Percentiles rank a stretch among this genome's conserved stretches.
phyloP scores from a whole-genome alignment of 2,329 filamentous ascomycete species.

The Fusarium sterilihyphosum region DNA sequence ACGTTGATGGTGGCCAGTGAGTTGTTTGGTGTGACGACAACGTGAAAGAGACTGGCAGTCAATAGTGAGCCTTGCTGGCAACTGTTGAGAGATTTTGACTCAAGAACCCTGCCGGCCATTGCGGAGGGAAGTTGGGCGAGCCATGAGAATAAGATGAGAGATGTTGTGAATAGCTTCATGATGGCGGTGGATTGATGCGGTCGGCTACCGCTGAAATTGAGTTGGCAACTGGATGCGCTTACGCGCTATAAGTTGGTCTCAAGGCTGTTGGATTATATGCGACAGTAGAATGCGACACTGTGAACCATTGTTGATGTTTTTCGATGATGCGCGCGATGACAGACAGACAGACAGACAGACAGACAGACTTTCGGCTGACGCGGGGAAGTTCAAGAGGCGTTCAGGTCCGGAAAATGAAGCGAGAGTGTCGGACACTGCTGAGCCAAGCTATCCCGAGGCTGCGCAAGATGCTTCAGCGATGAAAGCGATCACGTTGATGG shows the following conservation, averaged over 20 bases:
- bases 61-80: slow-evolving; percentile 87
- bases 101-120: slow-evolving; percentile 72
- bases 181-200: neutral
- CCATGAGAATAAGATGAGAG: slow-evolving; percentile 21
- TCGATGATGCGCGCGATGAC: neutral
- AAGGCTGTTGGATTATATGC: neutral
- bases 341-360: too few species aligned
- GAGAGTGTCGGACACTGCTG: neutral
- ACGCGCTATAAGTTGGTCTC: neutral
- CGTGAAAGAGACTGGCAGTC: slow-evolving; percentile 87
- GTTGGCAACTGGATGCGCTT: too few species aligned
- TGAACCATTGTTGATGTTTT: slow-evolving; percentile 4
- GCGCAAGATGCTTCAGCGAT: neutral
- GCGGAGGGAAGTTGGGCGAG: slow-evolving; percentile 14
- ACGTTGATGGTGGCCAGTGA: slow-evolving; percentile 77
- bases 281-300: neutral
- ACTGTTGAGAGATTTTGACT: slow-evolving; percentile 83
- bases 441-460: neutral
- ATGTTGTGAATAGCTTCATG: slow-evolving; percentile 21
- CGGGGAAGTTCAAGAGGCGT: neutral
- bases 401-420: slow-evolving; percentile 2
- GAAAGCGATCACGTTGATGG: neutral
- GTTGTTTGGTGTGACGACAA: slow-evolving; percentile 81
- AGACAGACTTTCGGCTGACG: neutral
- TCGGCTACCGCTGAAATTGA: neutral